A percentile compares a stretch with the other conserved stretches of the same genome.
Evolutionary conservation across 2,329 filamentous ascomycete genomes (phyloP).

Genomic region (Colletotrichum cordylinicola): DNA sequence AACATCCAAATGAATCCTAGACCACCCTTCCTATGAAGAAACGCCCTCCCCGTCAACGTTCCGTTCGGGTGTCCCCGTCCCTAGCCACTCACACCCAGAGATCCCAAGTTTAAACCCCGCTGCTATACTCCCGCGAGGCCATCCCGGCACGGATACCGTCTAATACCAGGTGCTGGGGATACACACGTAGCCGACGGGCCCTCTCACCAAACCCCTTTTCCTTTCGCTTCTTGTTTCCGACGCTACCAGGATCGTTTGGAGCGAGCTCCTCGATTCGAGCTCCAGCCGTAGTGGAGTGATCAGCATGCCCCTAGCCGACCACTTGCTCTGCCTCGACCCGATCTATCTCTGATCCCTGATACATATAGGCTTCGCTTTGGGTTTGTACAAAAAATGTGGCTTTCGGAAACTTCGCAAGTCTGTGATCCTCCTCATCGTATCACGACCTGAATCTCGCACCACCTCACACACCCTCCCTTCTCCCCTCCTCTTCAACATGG

Average conservation of each 20-base stretch:
- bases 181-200: not conserved
- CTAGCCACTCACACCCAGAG: not conserved
- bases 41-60: not conserved
- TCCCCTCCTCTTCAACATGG: slow-evolving; percentile 2
- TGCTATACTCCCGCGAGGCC: not conserved
- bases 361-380: slow-evolving; percentile 11
- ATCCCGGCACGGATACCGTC: slow-evolving; percentile 2
- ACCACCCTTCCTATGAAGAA: not conserved
- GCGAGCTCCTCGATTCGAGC: not conserved
- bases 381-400: slow-evolving; percentile 9
- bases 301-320: slow-evolving; percentile 2
- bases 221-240: not conserved
- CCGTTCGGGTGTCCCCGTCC: not conserved
- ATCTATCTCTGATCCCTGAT: not conserved
- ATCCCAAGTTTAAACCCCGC: not conserved
- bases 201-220: not conserved
- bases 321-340: not conserved
- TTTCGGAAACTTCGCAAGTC: slow-evolving; percentile 5
- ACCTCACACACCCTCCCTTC: not conserved
- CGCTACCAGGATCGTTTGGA: not conserved
- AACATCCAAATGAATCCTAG: not conserved
- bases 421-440: not conserved
- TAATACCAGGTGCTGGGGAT: not conserved
- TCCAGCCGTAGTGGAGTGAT: slow-evolving; percentile 1
- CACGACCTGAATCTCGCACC: not conserved